phyloP scores from a whole-genome alignment of 768 basidiomycete species.

The Tulasnella sp. region DNA sequence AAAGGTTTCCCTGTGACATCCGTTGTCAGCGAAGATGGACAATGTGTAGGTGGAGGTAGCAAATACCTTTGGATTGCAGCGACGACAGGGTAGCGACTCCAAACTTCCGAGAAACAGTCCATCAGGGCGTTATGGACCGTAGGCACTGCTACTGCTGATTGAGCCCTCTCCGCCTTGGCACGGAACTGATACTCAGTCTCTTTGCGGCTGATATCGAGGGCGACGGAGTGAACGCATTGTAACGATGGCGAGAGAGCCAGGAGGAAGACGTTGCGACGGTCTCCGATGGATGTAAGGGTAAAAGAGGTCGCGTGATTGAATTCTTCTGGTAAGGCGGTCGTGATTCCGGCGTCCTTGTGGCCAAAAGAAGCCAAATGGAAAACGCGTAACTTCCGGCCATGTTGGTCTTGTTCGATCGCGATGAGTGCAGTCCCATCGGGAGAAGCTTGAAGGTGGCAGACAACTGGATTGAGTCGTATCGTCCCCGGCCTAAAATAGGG shows the following conservation, averaged over 20 bases:
- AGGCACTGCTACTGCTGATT: neutral
- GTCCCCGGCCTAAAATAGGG: constrained; percentile 33
- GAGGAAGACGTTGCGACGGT: constrained; percentile 33
- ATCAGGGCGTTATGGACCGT: neutral
- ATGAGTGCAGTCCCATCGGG: constrained; percentile 46
- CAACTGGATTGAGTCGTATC: constrained; percentile 28
- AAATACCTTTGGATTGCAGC: constrained; percentile 3
- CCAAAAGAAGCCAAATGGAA: constrained; percentile 51
- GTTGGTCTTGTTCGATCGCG: constrained; percentile 20
- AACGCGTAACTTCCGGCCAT: constrained; percentile 24
- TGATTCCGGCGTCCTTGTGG: constrained; percentile 33
- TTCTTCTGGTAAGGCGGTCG: constrained; percentile 25
- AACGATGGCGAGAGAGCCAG: constrained; percentile 29
- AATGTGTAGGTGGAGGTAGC: neutral
- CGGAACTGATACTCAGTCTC: constrained; percentile 44
- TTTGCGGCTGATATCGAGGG: constrained; percentile 42
- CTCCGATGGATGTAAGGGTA: constrained; percentile 36
- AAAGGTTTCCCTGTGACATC: neutral
- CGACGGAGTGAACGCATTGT: constrained; percentile 31
- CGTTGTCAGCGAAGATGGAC: neutral
- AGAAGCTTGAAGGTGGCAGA: constrained; percentile 33
- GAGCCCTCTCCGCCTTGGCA: constrained; percentile 26
- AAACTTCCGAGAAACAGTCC: constrained; percentile 10
- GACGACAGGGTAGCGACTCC: constrained; percentile 13
- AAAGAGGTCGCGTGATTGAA: constrained; percentile 18